Base-by-base conservation (phyloP, 164 flowering plant genomes). In the Piper longum region DNA sequence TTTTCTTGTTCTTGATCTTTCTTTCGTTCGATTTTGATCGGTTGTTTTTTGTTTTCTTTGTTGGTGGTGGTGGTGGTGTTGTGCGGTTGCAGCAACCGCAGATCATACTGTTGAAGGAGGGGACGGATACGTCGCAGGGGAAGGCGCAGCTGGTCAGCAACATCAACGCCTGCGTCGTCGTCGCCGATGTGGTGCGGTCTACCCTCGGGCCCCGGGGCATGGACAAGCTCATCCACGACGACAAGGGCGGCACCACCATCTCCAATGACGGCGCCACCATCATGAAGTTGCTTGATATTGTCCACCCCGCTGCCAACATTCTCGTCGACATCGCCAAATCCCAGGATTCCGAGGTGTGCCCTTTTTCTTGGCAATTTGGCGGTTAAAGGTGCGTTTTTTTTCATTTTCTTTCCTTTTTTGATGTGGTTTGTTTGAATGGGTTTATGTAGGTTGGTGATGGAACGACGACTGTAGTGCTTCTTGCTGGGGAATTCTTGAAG, bases 251-350 rank as follows among this genome's bases (percentile, higher is more conserved):
- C 51, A 89, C 95, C 64, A 95, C 99, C 74, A 95, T 95, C 61
- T 91, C 98, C 55, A 95, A 91, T 62, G 99, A 95, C 62, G 98
- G 99, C 17, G 99, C 99, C 40, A 95, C 99, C 43, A 95, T 95
- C 69, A 95, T 95, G 99, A 95, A 95, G 80, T 87, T 95, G n/a
- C 96, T 95, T 16, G 96, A 95, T 62, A 86, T 95, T 52, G 80
- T 95, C 16, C 98, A 95, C 42, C 99, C 99, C 2, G 99, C 97
- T 16, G 91, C 99, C 36, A 95, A 91, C 82, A 87, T 91, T 76
- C 91, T 95, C 51, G 97, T 91, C 59, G 99, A 91, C 63, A 91
- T 95, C 63, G 99, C 99, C 66, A 86, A 86, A 70, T 95, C 99
- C 0, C 99, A 95, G 70, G 99, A 95, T 72, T 91, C 99, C 16